Percentiles rank a stretch among this genome's conserved stretches.
phyloP scores from a whole-genome alignment of 345 rosid genomes.

The Lumnitzera littorea region DNA sequence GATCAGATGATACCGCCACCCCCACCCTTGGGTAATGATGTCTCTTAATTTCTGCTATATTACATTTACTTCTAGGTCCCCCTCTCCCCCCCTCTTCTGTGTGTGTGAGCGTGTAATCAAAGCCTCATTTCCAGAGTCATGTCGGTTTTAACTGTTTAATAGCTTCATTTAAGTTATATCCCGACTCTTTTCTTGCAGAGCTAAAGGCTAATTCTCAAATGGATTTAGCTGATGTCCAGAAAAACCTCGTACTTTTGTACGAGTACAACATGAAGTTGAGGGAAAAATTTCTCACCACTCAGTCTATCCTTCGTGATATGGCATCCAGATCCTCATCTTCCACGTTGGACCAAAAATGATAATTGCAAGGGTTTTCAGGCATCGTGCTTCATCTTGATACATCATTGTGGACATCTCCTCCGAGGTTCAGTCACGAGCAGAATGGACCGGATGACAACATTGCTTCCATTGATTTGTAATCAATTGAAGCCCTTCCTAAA shows the following conservation, averaged over 20 bases:
- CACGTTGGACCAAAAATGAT: conserved; percentile 13
- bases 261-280: conserved; percentile 72
- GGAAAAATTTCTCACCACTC: conserved; percentile 54
- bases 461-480: too few species aligned
- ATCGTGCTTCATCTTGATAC: not conserved
- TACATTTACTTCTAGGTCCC: too few species aligned
- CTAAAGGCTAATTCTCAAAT: conserved; percentile 44
- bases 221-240: conserved; percentile 55
- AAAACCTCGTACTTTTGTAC: conserved; percentile 45
- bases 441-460: too few species aligned
- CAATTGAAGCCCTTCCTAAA: too few species aligned
- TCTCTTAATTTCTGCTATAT: too few species aligned
- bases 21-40: conserved; percentile 8
- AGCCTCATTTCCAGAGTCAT: not conserved
- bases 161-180: not conserved
- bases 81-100: too few species aligned
- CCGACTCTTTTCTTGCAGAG: conserved; percentile 36
- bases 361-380: not conserved
- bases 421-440: too few species aligned
- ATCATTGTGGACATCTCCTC: not conserved
- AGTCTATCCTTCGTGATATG: conserved; percentile 37
- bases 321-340: conserved; percentile 24
- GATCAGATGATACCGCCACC: conserved; percentile 4
- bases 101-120: too few species aligned
- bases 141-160: not conserved